Base-by-base conservation (phyloP, 441 rosid species). In the Adansonia rubrostipa region DNA sequence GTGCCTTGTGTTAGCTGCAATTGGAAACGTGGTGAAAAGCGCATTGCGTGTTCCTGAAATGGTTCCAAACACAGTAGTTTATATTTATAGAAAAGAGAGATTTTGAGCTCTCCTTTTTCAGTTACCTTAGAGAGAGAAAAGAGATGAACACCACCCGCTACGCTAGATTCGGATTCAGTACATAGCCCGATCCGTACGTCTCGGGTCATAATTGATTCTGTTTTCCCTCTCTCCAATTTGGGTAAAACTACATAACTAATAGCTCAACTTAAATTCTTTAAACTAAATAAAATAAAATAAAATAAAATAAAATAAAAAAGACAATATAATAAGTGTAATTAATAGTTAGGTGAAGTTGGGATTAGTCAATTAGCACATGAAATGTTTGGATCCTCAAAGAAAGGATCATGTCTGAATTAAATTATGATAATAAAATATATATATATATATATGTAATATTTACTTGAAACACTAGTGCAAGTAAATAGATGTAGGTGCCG, bases 1-100 rank as follows among this genome's bases (percentile, higher is more conserved):
- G 48, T 79, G 79, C 78, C 82, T 79, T 77, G 58, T 28, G n/a
- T 19, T 40, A 60, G 68, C 28, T 48, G 74, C 33, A 19, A 67
- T 48, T 28, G 71, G 61, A 60, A 53, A 53, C 60, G 73, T 57
- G 67, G 4, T 56, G 56, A 67, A 28, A 40, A 57, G 78, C 80
- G 36, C 70, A 50, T 19, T 50, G 40, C 20, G 42, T 53, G 22
- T 50, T 40, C 11, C 42, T 9, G 47, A 11, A 47, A 74, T 28
- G 44, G 65, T 44, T 14, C 36, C 50, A 40, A 76, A 66, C 19
- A 22, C 9, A 63, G 58, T 19, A 14, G n/a, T 54, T 4, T 19
- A 61, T 45, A 3, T 22, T 3, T 45, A 67, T 7, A 28, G 36
- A 28, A 57, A 45, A 11, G 64, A 9, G 71, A 20, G 48, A n/a